A percentile compares a stretch with the other conserved stretches of the same genome.
These are phyloP conservation scores for Angophora floribunda DNA, from an alignment of 345 rosid genomes.

Conservation along the genomic window DNA sequence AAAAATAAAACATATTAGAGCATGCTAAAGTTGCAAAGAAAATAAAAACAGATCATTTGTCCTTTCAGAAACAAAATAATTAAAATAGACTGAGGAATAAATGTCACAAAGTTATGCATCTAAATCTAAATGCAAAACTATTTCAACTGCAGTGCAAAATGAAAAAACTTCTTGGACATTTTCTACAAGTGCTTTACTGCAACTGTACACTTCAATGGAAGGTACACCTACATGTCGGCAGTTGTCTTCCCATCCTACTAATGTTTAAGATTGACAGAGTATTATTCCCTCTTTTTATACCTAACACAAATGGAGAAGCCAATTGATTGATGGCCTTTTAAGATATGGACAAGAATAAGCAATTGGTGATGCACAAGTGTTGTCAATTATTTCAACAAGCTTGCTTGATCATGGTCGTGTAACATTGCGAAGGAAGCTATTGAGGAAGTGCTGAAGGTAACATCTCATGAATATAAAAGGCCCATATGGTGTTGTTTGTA, in stretches of 20 bases:
- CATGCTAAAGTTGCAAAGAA: slow-evolving; percentile 14
- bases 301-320: neutral
- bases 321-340: neutral
- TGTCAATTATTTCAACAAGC: neutral
- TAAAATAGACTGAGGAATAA: neutral
- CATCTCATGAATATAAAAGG: neutral
- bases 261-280: neutral
- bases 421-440: no score
- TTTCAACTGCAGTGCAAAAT: neutral
- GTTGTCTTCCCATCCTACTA: neutral
- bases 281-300: neutral
- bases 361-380: neutral
- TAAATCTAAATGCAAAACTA: neutral
- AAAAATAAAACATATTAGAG: neutral
- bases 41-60: neutral
- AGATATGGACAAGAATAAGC: neutral
- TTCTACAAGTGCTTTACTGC: neutral
- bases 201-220: neutral
- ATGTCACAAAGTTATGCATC: neutral
- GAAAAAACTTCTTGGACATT: neutral
- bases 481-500: fast-evolving
- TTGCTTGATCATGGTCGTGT: neutral
- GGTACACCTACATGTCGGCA: neutral
- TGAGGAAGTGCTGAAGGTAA: neutral
- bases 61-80: neutral